Evolutionary conservation across 768 basidiomycete genomes (phyloP).

Genomic region (Psilocybe sp.): DNA sequence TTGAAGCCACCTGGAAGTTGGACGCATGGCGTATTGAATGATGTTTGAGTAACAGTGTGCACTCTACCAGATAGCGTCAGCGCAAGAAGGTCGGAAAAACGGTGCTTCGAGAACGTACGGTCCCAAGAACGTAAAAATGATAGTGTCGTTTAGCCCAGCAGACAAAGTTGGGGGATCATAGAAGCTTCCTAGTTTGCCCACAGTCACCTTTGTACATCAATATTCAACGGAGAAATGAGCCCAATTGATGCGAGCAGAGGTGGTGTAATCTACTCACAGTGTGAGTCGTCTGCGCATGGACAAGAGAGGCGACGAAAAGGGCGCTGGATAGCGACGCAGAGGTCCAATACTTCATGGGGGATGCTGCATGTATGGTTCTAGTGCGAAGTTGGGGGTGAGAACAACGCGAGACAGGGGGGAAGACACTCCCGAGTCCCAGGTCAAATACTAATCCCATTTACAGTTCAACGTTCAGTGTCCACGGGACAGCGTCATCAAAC

Average conservation of each 20-base stretch:
- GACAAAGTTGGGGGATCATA: constrained; percentile 29
- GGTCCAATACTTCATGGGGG: constrained; percentile 1
- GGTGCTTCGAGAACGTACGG: too few relatives aligned
- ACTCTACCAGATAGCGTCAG: constrained; percentile 15
- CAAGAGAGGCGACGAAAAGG: not conserved
- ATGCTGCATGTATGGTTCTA: not conserved
- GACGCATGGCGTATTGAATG: constrained; percentile 34
- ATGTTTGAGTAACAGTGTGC: constrained; percentile 40
- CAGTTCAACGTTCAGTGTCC: too few relatives aligned
- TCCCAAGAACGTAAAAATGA: constrained; percentile 36
- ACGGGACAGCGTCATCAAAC: too few relatives aligned
- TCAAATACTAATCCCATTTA: too few relatives aligned
- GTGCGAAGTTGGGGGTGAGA: too few relatives aligned
- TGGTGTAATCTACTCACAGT: constrained; percentile 5
- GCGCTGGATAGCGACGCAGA: not conserved
- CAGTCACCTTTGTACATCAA: constrained; percentile 28
- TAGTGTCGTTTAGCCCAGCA: constrained; percentile 29
- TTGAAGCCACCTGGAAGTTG: constrained; percentile 39
- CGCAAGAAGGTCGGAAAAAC: not conserved
- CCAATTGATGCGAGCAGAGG: not conserved
- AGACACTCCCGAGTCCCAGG: too few relatives aligned
- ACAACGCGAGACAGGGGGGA: too few relatives aligned
- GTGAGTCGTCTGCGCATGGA: constrained; percentile 9
- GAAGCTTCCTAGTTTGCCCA: constrained; percentile 36
- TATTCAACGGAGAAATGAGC: too few relatives aligned